Base-by-base conservation (phyloP, 179 eudicot species). In the Vitellaria paradoxa region DNA sequence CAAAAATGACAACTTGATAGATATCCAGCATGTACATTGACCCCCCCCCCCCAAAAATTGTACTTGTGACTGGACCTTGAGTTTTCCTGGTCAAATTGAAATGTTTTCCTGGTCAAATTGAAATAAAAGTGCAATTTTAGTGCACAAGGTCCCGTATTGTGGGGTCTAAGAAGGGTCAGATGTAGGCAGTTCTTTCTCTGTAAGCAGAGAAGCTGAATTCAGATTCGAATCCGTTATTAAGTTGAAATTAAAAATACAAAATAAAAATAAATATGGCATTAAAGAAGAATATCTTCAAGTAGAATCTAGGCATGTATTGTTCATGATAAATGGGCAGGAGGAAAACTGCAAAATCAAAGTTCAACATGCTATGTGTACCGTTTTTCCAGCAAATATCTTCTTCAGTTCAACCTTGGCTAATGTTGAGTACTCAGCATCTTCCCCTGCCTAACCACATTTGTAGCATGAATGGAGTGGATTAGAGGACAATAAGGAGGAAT, bases 321-420 rank as follows among this genome's bases (percentile, higher is more conserved):
- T 24, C 14, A 55, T 17, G 64, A 30, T 17, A 53, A 37, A 57
- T 40, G 52, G 26, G 60, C 60, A 15, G 52, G 23, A 40, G 18
- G 57, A 57, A n/a, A 37, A 56, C 9, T 20, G 50, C 14, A 68
- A 68, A 62, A 62, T 20, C 37, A 37, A 53, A 24, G 14, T 57
- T 26, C 17, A 37, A 6, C n/a, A 68, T 37, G 57, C 9, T 52
- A 30, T 65, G 47, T 65, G 5, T 81, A 94, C 98, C 86, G 56
- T 63, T 88, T 89, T 94, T 53, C 86, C 87, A 66, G 86, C 76
- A 81, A 94, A 92, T 81, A 92, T 79, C 83, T 90, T 91, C 84
- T 81, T 86, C 81, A 94, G 87, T 73, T 94, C 96, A 59, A 94
- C 89, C 62, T 71, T 84, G 76, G 93, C 93, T 85, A 87, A 73